Conservation (phyloP, 1,139 yeast species). For the Candida sanyaensis region DNA sequence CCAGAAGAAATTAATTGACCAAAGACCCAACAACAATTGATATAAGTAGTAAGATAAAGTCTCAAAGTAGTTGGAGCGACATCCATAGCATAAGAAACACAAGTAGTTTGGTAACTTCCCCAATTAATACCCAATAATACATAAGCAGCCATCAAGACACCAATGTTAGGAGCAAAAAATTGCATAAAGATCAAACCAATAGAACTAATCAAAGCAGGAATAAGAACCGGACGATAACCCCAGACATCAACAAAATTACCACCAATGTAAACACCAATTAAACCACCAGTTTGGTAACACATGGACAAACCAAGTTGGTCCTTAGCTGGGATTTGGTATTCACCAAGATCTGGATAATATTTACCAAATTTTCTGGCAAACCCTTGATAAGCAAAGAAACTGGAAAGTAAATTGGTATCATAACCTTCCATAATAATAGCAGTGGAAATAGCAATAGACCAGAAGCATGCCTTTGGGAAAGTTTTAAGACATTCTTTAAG, state of each 20-base stretch:
- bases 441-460: conserved; percentile 41
- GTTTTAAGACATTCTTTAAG: conserved; percentile 44
- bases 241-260: conserved; percentile 46
- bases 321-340: conserved; percentile 42
- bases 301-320: conserved; percentile 52
- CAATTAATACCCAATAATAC: conserved; percentile 50
- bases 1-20: conserved; percentile 54
- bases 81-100: conserved; percentile 54
- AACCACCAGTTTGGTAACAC: conserved; percentile 47
- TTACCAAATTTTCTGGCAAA: conserved; percentile 37
- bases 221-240: conserved; percentile 49
- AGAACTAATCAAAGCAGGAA: conserved; percentile 34
- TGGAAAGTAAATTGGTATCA: conserved; percentile 36
- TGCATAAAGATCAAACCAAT: conserved; percentile 48
- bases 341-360: conserved; percentile 23
- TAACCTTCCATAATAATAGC: conserved; percentile 49
- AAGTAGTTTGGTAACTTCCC: conserved; percentile 52
- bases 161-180: conserved; percentile 46
- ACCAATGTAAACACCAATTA: conserved; percentile 46
- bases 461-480: conserved; percentile 42
- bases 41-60: conserved; percentile 49
- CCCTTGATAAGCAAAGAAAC: conserved; percentile 41
- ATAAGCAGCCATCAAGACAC: conserved; percentile 48
- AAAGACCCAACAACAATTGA: conserved; percentile 50
- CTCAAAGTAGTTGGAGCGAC: conserved; percentile 51